These are phyloP conservation scores for Goniomonas avonlea DNA, from an alignment of 78 protist species.

Conservation along the genomic window DNA sequence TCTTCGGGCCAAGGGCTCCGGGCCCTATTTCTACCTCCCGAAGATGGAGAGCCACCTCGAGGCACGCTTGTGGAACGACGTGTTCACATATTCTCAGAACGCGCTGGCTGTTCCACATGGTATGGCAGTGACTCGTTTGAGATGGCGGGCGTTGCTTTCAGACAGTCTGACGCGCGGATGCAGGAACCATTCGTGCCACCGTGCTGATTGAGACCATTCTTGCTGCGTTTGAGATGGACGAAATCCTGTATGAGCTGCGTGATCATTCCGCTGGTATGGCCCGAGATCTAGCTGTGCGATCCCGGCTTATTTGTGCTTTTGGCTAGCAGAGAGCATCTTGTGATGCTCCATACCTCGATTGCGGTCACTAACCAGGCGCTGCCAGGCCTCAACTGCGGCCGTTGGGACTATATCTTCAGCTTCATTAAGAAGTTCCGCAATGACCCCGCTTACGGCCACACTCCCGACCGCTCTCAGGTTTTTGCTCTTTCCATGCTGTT, in stretches of 20 bases:
- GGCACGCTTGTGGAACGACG: slow-evolving; percentile 58
- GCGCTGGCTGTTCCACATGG: slow-evolving; percentile 29
- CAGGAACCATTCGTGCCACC: slow-evolving; percentile 57
- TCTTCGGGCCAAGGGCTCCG: slow-evolving; percentile 11
- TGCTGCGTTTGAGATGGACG: slow-evolving; percentile 76
- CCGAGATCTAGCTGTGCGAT: neutral
- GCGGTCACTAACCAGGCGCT: no score
- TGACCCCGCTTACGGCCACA: slow-evolving; percentile 48
- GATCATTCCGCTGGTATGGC: slow-evolving; percentile 52
- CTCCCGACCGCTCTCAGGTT: no score
- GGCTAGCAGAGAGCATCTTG: no score
- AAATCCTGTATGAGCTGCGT: slow-evolving; percentile 57
- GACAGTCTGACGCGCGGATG: no score
- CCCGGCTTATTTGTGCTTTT: no score
- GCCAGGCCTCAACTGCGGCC: slow-evolving; percentile 71
- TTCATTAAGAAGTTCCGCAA: slow-evolving; percentile 52
- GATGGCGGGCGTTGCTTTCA: no score
- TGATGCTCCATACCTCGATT: no score
- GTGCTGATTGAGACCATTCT: slow-evolving; percentile 65
- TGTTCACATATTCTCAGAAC: neutral
- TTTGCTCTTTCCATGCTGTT: no score
- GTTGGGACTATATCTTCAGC: slow-evolving; percentile 68
- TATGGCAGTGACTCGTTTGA: no score
- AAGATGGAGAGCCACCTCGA: slow-evolving; percentile 65
- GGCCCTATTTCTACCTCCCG: slow-evolving; percentile 63